Percentiles rank a stretch among this genome's conserved stretches.
These are phyloP conservation scores for Puccinia sorghi DNA, from an alignment of 1,284 basidiomycete species.

Conservation along the genomic window DNA sequence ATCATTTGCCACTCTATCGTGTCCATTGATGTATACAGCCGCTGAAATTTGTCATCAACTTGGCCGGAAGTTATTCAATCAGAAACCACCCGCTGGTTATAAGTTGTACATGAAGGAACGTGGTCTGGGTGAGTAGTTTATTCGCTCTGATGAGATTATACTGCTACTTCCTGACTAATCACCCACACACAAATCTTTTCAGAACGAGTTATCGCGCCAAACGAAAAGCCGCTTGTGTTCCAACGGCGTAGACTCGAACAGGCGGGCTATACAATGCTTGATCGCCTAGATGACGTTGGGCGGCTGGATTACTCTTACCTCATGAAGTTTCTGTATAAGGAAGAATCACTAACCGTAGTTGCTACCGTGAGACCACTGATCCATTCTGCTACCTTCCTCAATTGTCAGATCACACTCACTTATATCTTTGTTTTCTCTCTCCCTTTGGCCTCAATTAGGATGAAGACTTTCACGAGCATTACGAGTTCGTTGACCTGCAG, in stretches of 20 bases:
- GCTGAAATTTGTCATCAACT: conserved; percentile 69
- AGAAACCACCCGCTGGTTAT: conserved; percentile 64
- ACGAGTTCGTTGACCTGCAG: conserved; percentile 80
- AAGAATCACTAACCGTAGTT: conserved; percentile 51
- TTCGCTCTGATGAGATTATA: background rate
- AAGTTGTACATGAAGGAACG: conserved; percentile 79
- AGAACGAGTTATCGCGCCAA: conserved; percentile 79
- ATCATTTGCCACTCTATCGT: conserved; percentile 71
- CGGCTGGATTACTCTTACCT: conserved; percentile 81
- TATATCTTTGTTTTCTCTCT: conserved; percentile 4
- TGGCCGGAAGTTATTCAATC: conserved; percentile 62
- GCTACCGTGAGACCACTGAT: conserved; percentile 52
- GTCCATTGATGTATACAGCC: conserved; percentile 70
- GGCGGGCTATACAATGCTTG: conserved; percentile 82
- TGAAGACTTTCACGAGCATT: conserved; percentile 72
- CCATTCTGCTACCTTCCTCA: conserved; percentile 53
- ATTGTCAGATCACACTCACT: background rate
- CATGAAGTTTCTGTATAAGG: conserved; percentile 73
- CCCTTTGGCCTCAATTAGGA: conserved; percentile 62
- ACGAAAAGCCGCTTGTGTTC: conserved; percentile 82
- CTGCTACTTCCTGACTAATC: conserved; percentile 37
- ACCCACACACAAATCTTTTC: conserved; percentile 25
- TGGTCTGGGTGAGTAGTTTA: conserved; percentile 69
- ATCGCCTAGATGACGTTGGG: conserved; percentile 77
- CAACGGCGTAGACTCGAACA: conserved; percentile 81